Base-by-base conservation (phyloP, 805 yeast genomes). In the Myxozyma neotropica region DNA sequence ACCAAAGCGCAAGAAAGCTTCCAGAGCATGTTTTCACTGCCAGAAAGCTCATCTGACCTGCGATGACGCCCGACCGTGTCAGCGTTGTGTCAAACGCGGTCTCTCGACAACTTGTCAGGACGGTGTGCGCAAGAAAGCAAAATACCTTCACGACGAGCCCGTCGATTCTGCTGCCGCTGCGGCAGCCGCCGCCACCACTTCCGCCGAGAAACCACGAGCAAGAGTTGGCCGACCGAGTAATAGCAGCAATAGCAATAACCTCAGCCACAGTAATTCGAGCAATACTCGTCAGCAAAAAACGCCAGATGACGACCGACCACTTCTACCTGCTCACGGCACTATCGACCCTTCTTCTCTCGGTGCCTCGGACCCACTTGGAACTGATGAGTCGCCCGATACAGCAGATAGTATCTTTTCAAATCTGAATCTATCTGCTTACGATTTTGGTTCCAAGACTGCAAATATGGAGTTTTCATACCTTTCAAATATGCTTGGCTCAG, bases 31-130 rank as follows among this genome's bases (percentile, higher is more conserved):
- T 68, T 82, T 83, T 42, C 94, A 92, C 74, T 93, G 99, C 71
- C 91, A 92, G 61, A 83, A 84, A 68, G 88, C 96, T 1, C 99
- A 93, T 72, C 83, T 92, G 79, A 89, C 97, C 0, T 93, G 99
- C 73, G 97, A 92, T 67, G 82, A 85, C 26, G 72, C 76, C 70
- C 82, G 96, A 39, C 96, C 96, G 0, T 93, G 99, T 69, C 80
- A 80, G 55, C 73, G 96, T 51, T 93, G 99, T 72, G 72, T 87
- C 2, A 78, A 78, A 29, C 79, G 90, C 68, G 93, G 92, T 0
- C 74, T 90, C 15, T 81, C 79, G 1, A 81, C 76, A 15, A 78
- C 88, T 0, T 93, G 98, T 74, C 83, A 82, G 33, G 97, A 94
- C 75, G 97, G 97, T 4, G 94, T 94, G 1, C 77, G 98, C 48